Conservation (phyloP, 2,329 filamentous ascomycete species). For the Xylariaceae sp. region DNA sequence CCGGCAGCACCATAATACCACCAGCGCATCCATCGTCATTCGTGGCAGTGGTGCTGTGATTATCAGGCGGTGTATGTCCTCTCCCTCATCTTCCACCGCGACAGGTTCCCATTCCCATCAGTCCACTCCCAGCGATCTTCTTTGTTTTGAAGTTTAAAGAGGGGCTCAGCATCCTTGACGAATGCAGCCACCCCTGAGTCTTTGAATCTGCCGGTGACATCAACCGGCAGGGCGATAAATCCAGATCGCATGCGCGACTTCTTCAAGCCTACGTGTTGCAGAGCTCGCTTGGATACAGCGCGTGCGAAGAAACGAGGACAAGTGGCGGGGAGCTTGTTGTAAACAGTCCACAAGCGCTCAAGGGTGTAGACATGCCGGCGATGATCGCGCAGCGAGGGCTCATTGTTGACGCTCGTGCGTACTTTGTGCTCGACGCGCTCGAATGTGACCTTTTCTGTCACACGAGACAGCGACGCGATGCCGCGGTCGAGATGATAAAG, state of each 20-base stretch:
- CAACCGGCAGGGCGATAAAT: conserved; percentile 5
- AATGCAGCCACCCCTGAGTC: not conserved
- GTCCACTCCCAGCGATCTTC: conserved; percentile 8
- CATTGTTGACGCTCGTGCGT: conserved; percentile 2
- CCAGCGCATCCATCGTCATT: conserved; percentile 8
- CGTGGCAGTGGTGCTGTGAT: conserved; percentile 8
- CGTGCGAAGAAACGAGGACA: conserved; percentile 5
- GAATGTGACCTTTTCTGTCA: conserved; percentile 6
- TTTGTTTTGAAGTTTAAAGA: conserved; percentile 8
- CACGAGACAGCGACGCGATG: conserved; percentile 9
- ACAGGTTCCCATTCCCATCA: conserved; percentile 1
- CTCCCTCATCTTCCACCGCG: conserved; percentile 9
- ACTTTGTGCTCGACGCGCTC: conserved; percentile 9
- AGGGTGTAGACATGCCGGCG: conserved; percentile 9
- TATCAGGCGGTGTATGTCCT: conserved; percentile 9
- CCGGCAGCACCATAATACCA: conserved; percentile 10
- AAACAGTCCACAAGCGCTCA: conserved; percentile 6
- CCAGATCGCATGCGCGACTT: conserved; percentile 7
- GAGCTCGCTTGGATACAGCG: conserved; percentile 6
- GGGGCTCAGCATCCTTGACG: conserved; percentile 1
- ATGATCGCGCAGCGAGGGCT: conserved; percentile 2
- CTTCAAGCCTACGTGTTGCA: conserved; percentile 12
- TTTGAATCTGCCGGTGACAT: conserved; percentile 3
- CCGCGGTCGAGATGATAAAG: conserved; percentile 12
- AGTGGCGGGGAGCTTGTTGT: conserved; percentile 3